Evolutionary conservation across 192 early-diverging fungal genomes (phyloP), one percentile per base, ranked within the genome.

Genomic region (Entomortierella lignicola): DNA sequence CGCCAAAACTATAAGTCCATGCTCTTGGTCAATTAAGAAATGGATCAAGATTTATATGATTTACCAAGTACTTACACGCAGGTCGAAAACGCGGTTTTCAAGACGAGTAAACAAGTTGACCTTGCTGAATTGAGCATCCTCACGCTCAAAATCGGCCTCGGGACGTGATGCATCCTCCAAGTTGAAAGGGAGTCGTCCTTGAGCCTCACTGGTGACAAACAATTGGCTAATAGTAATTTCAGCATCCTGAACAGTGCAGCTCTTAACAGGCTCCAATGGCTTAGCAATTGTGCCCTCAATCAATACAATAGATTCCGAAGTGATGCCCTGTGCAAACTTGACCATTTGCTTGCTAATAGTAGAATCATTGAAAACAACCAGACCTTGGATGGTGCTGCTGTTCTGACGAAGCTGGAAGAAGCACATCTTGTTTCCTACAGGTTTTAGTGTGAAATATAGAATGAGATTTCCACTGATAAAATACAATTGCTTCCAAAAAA

Each of bases 271-370:
- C 64, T 97, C 94, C 10, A 83, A 81, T 34, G 95, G 89, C 81
- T 92, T 89, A 23, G 86, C 88, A 30, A 99, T 87, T 30, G 79
- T 83, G 39, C 93, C 98, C 67, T 96, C 91, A 15, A 99, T 87
- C 32, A 93, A 66, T 4, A 99, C 94, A 59, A 99, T 90, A 12
- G 97, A 98, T 80, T 99, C 98, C 55, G 64, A 61, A 17, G 69
- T 62, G 55, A 82, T 92, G 89, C 81, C 83, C 29, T 75, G 74
- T 42, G 91, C 90, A 86, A 92, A 99, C 84, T 97, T 98, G 65
- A 97, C 86, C 95, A 99, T 98, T 56, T 94, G 89, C 88, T 97
- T 97, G 91, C 95, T 97, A 70, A 97, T 86, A 10, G 77, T 85
- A 26, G 84, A 69, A 20, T 87, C 90, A 70, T 97, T 86, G 44